phyloP scores from a whole-genome alignment of 495 filamentous ascomycete genomes.

The Aspergillus conjunctus region DNA sequence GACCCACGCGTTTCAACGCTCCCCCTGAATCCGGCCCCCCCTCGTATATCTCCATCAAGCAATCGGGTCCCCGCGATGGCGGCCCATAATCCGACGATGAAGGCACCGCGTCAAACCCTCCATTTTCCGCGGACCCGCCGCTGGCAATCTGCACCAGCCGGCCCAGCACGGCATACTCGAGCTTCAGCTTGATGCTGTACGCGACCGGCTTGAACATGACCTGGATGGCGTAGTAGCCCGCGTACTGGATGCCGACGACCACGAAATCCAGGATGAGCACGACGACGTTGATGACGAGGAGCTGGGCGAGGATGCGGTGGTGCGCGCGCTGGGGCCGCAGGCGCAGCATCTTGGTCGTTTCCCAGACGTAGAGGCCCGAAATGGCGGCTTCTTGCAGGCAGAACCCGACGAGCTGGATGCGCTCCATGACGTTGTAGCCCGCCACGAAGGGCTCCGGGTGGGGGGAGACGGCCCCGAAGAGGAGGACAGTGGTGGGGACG shows the following conservation, averaged over 20 bases:
- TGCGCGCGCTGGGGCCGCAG: slow-evolving; percentile 34
- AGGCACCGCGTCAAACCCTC: slow-evolving; percentile 8
- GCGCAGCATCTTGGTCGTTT: slow-evolving; percentile 48
- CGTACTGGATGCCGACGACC: slow-evolving; percentile 50
- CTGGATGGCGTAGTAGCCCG: slow-evolving; percentile 50
- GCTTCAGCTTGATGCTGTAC: slow-evolving; percentile 57
- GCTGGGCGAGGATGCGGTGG: slow-evolving; percentile 42
- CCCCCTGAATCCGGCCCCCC: neutral
- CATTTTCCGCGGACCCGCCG: neutral
- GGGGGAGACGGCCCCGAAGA: slow-evolving; percentile 40
- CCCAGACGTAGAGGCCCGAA: slow-evolving; percentile 58
- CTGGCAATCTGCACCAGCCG: slow-evolving; percentile 43
- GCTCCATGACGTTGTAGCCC: slow-evolving; percentile 54
- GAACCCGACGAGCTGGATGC: slow-evolving; percentile 55
- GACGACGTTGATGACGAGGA: slow-evolving; percentile 52
- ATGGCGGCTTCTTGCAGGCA: slow-evolving; percentile 58
- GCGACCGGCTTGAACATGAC: slow-evolving; percentile 52
- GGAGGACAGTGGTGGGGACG: slow-evolving; percentile 42
- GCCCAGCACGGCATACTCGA: slow-evolving; percentile 57
- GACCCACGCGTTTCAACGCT: neutral
- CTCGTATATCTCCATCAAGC: slow-evolving; percentile 6
- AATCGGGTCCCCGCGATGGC: neutral
- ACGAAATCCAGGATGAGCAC: slow-evolving; percentile 52
- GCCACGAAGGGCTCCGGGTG: slow-evolving; percentile 33
- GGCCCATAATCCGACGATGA: slow-evolving; percentile 3